Base-by-base conservation (phyloP, 306 rosid genomes). In the Sicyos baderoa region DNA sequence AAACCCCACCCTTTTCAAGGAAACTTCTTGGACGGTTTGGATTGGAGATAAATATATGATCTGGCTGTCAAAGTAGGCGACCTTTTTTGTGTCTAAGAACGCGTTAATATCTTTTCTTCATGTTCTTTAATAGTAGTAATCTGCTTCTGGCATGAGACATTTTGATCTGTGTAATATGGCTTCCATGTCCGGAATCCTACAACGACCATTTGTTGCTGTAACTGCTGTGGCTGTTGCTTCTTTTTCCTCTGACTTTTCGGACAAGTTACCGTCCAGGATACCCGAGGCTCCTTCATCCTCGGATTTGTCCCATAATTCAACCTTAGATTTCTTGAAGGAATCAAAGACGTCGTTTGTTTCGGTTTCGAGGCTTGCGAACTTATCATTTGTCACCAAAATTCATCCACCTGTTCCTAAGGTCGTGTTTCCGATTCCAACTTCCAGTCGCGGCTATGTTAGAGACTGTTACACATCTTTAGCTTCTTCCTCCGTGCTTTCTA, bases 151-250 rank as follows among this genome's bases (percentile, higher is more conserved):
- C 53, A 66, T 80, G 83, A 71, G 76, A 73, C 70, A 75, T 72
- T 72, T 56, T 72, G 65, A 51, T 35, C 70, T 59, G 54, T 37
- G 22, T 79, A 52, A 76, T 17, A 90, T 93, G 99, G 80, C 83
- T 85, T 86, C 88, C 58, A 80, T 88, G 74, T 82, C 94, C 9
- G 97, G 99, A 71, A 70, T 77, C 59, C 76, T 93, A 80, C 99
- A 88, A 77, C 77, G 99, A 6, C 99, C 99, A 49, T 83, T 93
- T 17, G 82, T 83, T 16, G 99, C 99, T 11, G 96, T 96, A 13
- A 84, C 86, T 13, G 97, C 97, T 2, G 86, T 93, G 52, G 87
- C 91, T 21, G 84, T 59, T 0, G 91, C 99, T 54, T 93, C 96
- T 51, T 79, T 90, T 68, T 93, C 97, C 23, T 25, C 81, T 16